Evolutionary conservation across 202 grass and related monocot species (phyloP).

Genomic region (Thinopyrum obtusiflorum): DNA sequence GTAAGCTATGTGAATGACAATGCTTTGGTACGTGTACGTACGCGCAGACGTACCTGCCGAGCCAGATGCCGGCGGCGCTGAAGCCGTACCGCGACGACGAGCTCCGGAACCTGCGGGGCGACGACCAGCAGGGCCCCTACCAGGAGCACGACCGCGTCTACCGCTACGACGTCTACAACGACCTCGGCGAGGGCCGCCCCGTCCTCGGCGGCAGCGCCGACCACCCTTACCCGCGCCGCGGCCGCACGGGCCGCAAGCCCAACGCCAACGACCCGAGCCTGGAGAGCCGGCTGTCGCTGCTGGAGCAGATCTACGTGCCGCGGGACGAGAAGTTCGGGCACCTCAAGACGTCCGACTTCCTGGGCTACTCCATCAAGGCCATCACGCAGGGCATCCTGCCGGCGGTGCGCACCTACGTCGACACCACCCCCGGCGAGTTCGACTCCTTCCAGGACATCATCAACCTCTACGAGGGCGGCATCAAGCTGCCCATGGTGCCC

Average conservation of each 20-base stretch:
- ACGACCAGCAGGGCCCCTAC: slow-evolving; percentile 30
- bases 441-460: slow-evolving; percentile 51
- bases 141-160: slow-evolving; percentile 53
- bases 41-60: slow-evolving; percentile 40
- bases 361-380: slow-evolving; percentile 49
- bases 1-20: too few relatives aligned
- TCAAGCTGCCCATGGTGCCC: slow-evolving; percentile 36
- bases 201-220: slow-evolving; percentile 56
- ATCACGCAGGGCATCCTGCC: slow-evolving; percentile 34
- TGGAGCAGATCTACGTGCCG: slow-evolving; percentile 49
- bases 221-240: slow-evolving; percentile 59
- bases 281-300: slow-evolving; percentile 43
- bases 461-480: slow-evolving; percentile 44
- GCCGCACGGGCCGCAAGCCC: slow-evolving; percentile 42
- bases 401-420: slow-evolving; percentile 34
- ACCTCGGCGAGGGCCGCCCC: slow-evolving; percentile 43
- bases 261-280: too few relatives aligned
- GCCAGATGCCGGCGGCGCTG: slow-evolving; percentile 42
- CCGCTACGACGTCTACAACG: slow-evolving; percentile 57
- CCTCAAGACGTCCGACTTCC: slow-evolving; percentile 55
- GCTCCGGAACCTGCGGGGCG: slow-evolving; percentile 44
- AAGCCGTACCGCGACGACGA: slow-evolving; percentile 55
- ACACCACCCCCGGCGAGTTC: slow-evolving; percentile 31
- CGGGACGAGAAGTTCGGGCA: slow-evolving; percentile 65
- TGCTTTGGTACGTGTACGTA: too few relatives aligned